Evolutionary conservation across 1,284 basidiomycete genomes (phyloP).

Genomic region (Fomes fomentarius): DNA sequence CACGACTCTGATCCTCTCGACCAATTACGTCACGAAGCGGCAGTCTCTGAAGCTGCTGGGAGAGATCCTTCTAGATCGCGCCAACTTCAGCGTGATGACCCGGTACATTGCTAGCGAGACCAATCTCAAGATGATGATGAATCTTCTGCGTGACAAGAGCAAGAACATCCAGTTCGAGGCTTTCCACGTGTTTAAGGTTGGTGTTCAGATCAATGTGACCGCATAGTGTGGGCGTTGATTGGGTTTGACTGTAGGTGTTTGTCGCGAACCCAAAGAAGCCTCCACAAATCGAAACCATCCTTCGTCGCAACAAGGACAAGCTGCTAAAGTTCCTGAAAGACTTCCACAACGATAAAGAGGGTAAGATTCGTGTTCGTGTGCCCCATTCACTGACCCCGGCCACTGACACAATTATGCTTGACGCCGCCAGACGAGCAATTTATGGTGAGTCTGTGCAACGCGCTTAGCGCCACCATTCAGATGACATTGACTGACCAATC

Average conservation of each 20-base stretch:
- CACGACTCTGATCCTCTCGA: slow-evolving; percentile 88
- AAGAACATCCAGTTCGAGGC: slow-evolving; percentile 99
- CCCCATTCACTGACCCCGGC: background rate
- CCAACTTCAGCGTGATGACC: slow-evolving; percentile 99
- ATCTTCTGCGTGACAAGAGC: slow-evolving; percentile 94
- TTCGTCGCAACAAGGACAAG: slow-evolving; percentile 94
- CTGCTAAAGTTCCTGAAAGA: slow-evolving; percentile 86
- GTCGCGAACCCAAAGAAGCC: slow-evolving; percentile 99
- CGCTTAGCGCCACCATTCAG: background rate
- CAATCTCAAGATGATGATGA: slow-evolving; percentile 99
- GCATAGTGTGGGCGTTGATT: background rate
- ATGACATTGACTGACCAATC: background rate
- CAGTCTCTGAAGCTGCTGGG: slow-evolving; percentile 98
- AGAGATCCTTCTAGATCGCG: slow-evolving; percentile 95
- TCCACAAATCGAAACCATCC: slow-evolving; percentile 89
- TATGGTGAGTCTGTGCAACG: slow-evolving; percentile 52
- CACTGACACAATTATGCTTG: slow-evolving; percentile 2
- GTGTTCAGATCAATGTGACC: slow-evolving; percentile 15
- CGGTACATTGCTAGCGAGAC: slow-evolving; percentile 92
- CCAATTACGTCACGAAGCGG: slow-evolving; percentile 99
- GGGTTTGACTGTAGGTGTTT: slow-evolving; percentile 70
- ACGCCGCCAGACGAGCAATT: slow-evolving; percentile 89
- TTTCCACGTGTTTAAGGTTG: slow-evolving; percentile 99
- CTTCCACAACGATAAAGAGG: slow-evolving; percentile 99
- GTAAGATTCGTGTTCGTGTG: slow-evolving; percentile 42